Conservation (phyloP, 345 rosid species). For the Hibiscus syriacus region DNA sequence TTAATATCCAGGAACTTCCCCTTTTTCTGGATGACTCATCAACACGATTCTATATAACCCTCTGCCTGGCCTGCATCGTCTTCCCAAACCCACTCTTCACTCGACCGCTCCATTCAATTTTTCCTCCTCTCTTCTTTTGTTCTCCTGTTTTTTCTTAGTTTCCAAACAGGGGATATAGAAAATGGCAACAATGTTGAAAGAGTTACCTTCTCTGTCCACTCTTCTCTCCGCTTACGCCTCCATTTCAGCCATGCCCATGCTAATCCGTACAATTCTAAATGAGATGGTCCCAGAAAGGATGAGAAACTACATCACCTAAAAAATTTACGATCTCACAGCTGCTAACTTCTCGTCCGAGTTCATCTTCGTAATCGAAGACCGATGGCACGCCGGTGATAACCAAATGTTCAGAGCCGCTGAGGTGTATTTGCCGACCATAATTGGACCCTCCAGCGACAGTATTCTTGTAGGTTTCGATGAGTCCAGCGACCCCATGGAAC, state of each 20-base stretch:
- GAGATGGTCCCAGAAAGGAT: conserved; percentile 23
- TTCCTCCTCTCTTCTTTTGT: not conserved
- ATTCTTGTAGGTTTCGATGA: conserved; percentile 25
- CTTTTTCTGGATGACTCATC: no score
- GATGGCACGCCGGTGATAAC: conserved; percentile 26
- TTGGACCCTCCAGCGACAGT: conserved; percentile 12
- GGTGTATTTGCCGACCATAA: conserved; percentile 23
- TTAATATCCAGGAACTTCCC: no score
- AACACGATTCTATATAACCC: no score
- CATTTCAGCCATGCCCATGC: conserved; percentile 21
- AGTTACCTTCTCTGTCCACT: conserved; percentile 21
- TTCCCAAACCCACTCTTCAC: no score
- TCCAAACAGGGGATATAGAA: not conserved
- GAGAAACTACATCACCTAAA: not conserved
- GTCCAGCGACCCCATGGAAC: conserved; percentile 13
- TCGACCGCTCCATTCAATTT: not conserved
- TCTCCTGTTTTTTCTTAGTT: not conserved
- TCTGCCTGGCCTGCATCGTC: no score
- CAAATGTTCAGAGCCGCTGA: conserved; percentile 20
- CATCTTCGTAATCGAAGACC: conserved; percentile 28
- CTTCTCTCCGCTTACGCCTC: conserved; percentile 27
- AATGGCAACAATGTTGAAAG: conserved; percentile 20
- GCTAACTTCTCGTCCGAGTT: conserved; percentile 18
- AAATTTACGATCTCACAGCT: not conserved
- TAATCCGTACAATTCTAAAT: conserved; percentile 23